phyloP scores from a whole-genome alignment of 208 protist species.

The Wallacemonas sp. region DNA sequence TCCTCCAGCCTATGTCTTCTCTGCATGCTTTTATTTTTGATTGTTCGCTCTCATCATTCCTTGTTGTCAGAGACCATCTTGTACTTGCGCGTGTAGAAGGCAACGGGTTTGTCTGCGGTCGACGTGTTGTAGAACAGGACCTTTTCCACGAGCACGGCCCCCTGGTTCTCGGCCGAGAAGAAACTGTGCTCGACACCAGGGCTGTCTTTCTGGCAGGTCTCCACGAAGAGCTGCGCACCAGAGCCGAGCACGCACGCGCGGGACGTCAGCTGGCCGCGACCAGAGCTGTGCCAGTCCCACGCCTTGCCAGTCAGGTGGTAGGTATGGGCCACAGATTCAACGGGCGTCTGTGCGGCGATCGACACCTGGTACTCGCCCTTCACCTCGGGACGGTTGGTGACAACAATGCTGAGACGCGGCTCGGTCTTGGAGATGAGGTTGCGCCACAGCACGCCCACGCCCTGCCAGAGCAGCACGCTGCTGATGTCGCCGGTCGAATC shows the following conservation, averaged over 20 bases:
- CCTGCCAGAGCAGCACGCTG: conserved; percentile 43
- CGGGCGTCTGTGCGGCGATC: conserved; percentile 27
- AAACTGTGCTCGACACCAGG: conserved; percentile 47
- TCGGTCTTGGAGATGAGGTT: conserved; percentile 37
- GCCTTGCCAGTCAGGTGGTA: conserved; percentile 31
- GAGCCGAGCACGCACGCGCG: conserved; percentile 44
- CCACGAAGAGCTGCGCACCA: conserved; percentile 47
- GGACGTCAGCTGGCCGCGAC: conserved; percentile 33
- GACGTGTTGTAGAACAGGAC: conserved; percentile 29
- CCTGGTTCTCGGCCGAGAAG: conserved; percentile 39
- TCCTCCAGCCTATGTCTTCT: no score
- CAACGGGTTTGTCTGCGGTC: conserved; percentile 23
- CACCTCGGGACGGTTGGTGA: conserved; percentile 28
- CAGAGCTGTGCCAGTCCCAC: conserved; percentile 36
- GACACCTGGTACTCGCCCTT: conserved; percentile 27
- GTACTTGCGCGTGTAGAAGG: conserved; percentile 36
- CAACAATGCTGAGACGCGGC: conserved; percentile 14
- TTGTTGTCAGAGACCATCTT: conserved; percentile 18
- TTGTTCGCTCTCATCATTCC: background rate
- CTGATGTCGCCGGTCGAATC: conserved; percentile 38
- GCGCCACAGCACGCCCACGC: conserved; percentile 49
- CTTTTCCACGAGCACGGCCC: conserved; percentile 40
- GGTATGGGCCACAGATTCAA: conserved; percentile 21
- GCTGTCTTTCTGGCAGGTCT: conserved; percentile 27
- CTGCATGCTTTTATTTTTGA: no score